phyloP scores from a whole-genome alignment of 1,139 yeast species.

The Pichia sp. region DNA sequence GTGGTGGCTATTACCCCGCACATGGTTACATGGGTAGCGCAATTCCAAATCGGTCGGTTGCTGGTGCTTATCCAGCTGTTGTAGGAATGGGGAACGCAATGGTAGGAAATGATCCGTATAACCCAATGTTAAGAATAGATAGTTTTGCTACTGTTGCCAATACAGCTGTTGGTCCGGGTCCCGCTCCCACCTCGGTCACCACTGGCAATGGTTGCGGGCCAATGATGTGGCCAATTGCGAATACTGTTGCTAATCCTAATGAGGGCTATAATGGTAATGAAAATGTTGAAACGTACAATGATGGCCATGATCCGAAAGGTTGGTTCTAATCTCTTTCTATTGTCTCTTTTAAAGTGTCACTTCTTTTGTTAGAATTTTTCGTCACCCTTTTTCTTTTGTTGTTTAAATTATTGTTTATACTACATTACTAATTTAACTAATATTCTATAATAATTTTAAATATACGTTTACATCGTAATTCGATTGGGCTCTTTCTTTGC shows the following conservation, averaged over 20 bases:
- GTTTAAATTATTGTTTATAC: background rate
- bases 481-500: background rate
- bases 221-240: background rate
- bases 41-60: background rate
- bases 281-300: conserved; percentile 1
- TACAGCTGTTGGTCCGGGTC: background rate
- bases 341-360: background rate
- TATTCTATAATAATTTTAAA: background rate
- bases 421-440: background rate
- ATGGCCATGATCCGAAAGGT: background rate
- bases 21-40: background rate
- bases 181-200: background rate
- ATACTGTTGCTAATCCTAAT: background rate
- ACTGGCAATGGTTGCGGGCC: background rate
- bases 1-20: background rate
- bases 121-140: background rate
- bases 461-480: background rate
- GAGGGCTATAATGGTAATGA: background rate
- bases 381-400: background rate
- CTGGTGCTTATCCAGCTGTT: background rate
- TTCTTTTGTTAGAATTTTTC: background rate
- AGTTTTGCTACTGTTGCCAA: background rate
- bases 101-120: background rate
- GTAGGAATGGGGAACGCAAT: background rate
- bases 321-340: background rate